phyloP scores from a whole-genome alignment of 2,329 filamentous ascomycete species.

The Tympanopsis confertula region DNA sequence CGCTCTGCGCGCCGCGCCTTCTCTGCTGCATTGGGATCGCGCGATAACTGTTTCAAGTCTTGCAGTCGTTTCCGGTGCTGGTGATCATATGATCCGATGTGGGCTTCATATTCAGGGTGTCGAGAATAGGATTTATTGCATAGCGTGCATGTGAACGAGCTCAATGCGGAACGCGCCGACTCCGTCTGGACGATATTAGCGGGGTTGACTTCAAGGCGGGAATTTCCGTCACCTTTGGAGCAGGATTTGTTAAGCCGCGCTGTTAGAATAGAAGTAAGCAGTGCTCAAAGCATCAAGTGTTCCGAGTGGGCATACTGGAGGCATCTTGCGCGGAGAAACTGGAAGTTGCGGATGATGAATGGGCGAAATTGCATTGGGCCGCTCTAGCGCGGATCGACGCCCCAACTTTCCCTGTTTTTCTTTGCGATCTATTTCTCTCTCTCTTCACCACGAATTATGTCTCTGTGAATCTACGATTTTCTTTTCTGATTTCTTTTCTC shows the following conservation, averaged over 20 bases:
- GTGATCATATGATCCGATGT: background rate
- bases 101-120: slow-evolving; percentile 1
- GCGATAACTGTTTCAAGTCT: slow-evolving; percentile 1
- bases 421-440: no score
- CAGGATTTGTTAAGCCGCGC: slow-evolving; percentile 1
- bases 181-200: background rate
- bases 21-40: background rate
- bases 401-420: no score
- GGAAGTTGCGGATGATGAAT: no score
- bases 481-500: no score
- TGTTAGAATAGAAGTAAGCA: background rate
- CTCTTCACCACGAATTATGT: no score
- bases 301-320: no score
- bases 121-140: slow-evolving; percentile 1
- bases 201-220: background rate
- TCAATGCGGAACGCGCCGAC: background rate
- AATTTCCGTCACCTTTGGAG: background rate
- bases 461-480: no score
- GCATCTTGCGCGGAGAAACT: no score
- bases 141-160: background rate
- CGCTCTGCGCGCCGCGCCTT: background rate
- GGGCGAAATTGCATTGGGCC: no score
- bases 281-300: no score
- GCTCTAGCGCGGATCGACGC: no score
- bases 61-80: slow-evolving; percentile 1